These are phyloP conservation scores for Xylaria sp. DNA, from an alignment of 495 filamentous ascomycete species.

Conservation along the genomic window DNA sequence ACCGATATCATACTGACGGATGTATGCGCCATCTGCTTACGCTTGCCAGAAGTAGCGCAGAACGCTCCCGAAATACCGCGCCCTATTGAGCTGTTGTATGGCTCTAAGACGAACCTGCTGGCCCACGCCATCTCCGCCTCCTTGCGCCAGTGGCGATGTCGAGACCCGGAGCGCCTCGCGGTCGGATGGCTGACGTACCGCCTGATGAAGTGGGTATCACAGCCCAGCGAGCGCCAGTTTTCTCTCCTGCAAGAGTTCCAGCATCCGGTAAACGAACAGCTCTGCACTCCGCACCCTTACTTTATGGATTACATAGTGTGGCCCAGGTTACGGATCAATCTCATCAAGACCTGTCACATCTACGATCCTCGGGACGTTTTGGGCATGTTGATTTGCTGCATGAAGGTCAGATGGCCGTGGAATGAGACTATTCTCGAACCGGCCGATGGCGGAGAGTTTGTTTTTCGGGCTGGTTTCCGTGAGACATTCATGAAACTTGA, in stretches of 20 bases:
- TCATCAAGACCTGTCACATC: neutral
- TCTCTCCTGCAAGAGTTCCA: neutral
- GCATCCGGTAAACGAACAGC: neutral
- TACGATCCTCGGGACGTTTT: neutral
- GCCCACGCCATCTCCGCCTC: neutral
- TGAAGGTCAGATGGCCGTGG: neutral
- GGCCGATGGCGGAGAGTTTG: neutral
- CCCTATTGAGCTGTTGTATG: neutral
- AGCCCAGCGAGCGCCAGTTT: neutral
- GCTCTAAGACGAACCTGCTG: neutral
- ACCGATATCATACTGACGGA: neutral
- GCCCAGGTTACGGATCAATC: neutral
- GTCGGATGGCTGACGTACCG: neutral
- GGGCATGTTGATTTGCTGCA: neutral
- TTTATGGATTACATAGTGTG: constrained; percentile 22
- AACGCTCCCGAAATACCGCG: neutral
- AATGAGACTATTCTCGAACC: neutral
- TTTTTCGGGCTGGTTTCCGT: neutral
- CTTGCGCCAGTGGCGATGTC: neutral
- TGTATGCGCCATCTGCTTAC: neutral
- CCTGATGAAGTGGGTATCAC: neutral
- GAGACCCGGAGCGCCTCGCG: neutral
- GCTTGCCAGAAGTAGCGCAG: neutral
- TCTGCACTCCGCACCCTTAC: neutral
- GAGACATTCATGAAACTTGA: neutral